Base-by-base conservation (phyloP, 148 eudicot genomes). In the Amaranthus palmeri region DNA sequence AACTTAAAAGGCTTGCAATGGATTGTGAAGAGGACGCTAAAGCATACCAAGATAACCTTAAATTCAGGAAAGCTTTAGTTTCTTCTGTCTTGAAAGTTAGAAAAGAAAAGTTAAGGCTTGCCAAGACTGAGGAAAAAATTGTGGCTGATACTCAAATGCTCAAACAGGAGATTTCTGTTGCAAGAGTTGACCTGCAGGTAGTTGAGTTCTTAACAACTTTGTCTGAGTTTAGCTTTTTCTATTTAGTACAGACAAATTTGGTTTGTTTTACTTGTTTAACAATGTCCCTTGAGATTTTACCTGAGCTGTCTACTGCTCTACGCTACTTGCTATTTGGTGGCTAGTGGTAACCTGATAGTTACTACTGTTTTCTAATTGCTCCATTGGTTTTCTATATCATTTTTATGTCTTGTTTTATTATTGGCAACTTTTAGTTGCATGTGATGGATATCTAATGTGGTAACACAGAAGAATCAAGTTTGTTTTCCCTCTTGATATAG, bases 161-260 rank as follows among this genome's bases (percentile, higher is more conserved):
- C 65, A 84, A 73, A 76, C 86, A 80, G 71, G 88, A 85, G 55
- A 76, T 88, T 69, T 83, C 90, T 76, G 77, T 80, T 56, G 84
- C 86, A 71, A 86, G 96, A 81, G 77, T 90, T 80, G 83, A 87
- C 75, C 79, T 90, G 54, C 96, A 90, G 96, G 96, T 90, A 61
- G 52, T 81, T 67, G 72, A 65, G 50, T 50, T 71, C 65, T 25
- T 25, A 25, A 25, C 36, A 25, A 25, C 36, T 25, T 25, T 25
- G 36, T 25, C 36, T 25, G 36, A 25, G 36, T 25, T 25, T 25
- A 25, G 36, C 36, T 25, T 25, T 25, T 25, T 25, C 36, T 25
- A 25, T 25, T 25, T 25, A 25, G 36, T 25, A 25, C 36, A 25
- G 36, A 25, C 36, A 25, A 25, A 25, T 25, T 25, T 25, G 36